These are phyloP conservation scores for Exserohilum turcica DNA, from an alignment of 2,329 filamentous ascomycete species.

Conservation along the genomic window DNA sequence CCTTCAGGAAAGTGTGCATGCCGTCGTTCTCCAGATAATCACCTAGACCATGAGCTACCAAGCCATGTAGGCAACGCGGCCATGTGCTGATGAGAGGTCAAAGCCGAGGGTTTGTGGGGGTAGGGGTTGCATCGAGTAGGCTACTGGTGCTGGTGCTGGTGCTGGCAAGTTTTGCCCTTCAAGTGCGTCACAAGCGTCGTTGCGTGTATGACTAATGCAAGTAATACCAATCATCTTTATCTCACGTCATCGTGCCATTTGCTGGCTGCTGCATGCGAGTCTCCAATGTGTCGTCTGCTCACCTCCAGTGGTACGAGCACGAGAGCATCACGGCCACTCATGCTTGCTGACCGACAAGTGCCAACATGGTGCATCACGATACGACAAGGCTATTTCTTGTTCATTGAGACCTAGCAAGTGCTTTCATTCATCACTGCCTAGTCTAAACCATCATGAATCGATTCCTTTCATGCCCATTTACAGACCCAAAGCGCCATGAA, in stretches of 20 bases:
- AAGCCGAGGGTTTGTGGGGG: neutral
- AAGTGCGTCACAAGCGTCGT: conserved; percentile 1
- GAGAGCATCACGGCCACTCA: neutral
- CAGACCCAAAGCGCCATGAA: conserved; percentile 46
- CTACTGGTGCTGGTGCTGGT: too few relatives aligned
- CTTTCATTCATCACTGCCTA: conserved; percentile 44
- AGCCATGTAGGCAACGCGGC: neutral
- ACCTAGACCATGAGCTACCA: neutral
- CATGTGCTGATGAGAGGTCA: neutral
- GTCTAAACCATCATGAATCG: conserved; percentile 44
- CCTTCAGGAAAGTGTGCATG: neutral
- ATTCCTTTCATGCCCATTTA: conserved; percentile 32
- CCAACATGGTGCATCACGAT: conserved; percentile 7
- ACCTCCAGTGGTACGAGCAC: too few relatives aligned
- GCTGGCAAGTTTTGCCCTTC: neutral
- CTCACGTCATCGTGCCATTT: neutral
- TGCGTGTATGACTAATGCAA: neutral
- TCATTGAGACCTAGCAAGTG: conserved; percentile 42
- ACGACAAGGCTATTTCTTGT: conserved; percentile 15
- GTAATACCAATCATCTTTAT: neutral
- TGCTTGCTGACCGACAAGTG: neutral
- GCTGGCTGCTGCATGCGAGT: neutral
- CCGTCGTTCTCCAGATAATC: neutral
- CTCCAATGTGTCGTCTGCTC: neutral
- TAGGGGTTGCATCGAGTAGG: neutral